A percentile compares a stretch with the other conserved stretches of the same genome.
These are phyloP conservation scores for Crithidia fasciculata DNA, from an alignment of 208 protist genomes.

Conservation along the genomic window DNA sequence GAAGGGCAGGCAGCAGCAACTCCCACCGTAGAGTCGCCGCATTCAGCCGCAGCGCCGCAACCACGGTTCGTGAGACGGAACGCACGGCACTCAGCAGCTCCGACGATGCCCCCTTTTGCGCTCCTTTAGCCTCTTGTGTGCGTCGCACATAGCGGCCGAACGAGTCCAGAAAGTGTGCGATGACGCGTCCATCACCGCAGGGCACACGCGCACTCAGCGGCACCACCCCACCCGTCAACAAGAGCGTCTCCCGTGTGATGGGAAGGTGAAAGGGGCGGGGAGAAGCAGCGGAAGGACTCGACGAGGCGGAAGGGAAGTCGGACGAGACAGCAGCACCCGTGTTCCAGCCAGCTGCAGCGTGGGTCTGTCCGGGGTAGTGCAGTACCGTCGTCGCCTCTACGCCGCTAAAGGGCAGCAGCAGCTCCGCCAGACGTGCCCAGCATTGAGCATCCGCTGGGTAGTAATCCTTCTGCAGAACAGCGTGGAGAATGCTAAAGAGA, in stretches of 20 bases:
- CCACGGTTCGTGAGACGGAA: conserved; percentile 26
- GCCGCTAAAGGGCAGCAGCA: conserved; percentile 58
- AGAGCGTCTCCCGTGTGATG: conserved; percentile 70
- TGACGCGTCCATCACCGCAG: conserved; percentile 46
- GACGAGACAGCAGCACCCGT: no score
- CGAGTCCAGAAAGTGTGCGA: conserved; percentile 45
- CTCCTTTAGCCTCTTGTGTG: neutral
- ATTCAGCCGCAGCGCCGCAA: conserved; percentile 33
- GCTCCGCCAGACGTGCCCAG: conserved; percentile 58
- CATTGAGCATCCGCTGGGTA: conserved; percentile 29
- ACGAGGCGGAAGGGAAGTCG: no score
- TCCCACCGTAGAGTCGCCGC: conserved; percentile 35
- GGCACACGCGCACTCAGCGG: conserved; percentile 76
- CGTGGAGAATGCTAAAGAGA: conserved; percentile 47
- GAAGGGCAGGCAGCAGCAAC: conserved; percentile 27
- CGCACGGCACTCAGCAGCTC: conserved; percentile 13
- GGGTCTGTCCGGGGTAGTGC: conserved; percentile 56
- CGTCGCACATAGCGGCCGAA: conserved; percentile 30
- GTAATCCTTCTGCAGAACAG: conserved; percentile 36
- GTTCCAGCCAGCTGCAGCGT: conserved; percentile 3
- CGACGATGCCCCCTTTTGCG: neutral
- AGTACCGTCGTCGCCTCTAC: conserved; percentile 65
- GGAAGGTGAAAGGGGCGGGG: conserved; percentile 19
- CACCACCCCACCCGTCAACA: conserved; percentile 82
- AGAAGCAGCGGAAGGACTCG: no score